Evolutionary conservation across 179 eudicot genomes (phyloP).

Genomic region (Spergularia azorica): DNA sequence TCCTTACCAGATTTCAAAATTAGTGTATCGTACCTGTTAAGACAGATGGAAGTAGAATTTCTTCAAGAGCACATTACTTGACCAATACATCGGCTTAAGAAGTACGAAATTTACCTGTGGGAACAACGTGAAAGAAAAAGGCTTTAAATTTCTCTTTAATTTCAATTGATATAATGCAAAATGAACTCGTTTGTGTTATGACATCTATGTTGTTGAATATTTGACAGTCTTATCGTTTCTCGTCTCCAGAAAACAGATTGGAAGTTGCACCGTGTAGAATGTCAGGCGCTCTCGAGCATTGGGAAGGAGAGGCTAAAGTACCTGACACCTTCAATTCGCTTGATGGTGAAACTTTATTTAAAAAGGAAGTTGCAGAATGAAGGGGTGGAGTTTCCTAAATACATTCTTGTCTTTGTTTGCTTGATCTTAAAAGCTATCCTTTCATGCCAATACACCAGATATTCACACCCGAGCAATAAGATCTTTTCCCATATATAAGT

Average conservation of each 20-base stretch:
- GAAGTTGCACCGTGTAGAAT: conserved; percentile 86
- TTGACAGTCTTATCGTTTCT: not conserved
- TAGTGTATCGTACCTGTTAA: no score
- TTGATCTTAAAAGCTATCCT: not conserved
- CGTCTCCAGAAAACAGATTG: conserved; percentile 75
- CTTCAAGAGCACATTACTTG: not conserved
- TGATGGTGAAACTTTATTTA: conserved; percentile 82
- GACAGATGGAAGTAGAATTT: no score
- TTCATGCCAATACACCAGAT: not conserved
- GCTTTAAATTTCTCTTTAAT: not conserved
- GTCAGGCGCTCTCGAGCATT: conserved; percentile 59
- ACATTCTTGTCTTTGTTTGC: not conserved
- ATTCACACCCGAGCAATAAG: not conserved
- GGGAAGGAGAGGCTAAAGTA: conserved; percentile 60
- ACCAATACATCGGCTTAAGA: not conserved
- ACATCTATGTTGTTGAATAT: not conserved
- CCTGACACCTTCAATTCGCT: conserved; percentile 78
- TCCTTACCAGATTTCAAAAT: no score
- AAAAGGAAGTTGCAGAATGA: conserved; percentile 62
- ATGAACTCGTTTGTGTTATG: not conserved
- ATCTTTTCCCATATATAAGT: not conserved
- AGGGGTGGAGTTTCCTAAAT: conserved; percentile 45
- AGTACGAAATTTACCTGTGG: not conserved
- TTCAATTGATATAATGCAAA: not conserved
- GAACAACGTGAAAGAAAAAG: not conserved